Conservation (phyloP, 2,329 filamentous ascomycete genomes). For the Incumbomyces delicatus region DNA sequence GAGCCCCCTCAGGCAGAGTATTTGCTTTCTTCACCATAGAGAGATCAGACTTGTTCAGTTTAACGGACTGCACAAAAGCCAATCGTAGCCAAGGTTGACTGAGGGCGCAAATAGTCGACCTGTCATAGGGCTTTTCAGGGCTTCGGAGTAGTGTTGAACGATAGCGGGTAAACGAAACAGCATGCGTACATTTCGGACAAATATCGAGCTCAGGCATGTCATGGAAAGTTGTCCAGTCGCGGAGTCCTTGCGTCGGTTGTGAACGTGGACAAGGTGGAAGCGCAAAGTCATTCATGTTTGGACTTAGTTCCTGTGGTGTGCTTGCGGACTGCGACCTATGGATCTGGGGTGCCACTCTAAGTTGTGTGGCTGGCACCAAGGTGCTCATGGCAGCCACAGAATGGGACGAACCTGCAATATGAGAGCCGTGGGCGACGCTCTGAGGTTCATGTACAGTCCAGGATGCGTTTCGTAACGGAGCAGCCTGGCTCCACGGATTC, state of each 20-base stretch:
- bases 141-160: slow-evolving; percentile 56
- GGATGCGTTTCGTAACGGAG: background rate
- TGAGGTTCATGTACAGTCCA: slow-evolving; percentile 2
- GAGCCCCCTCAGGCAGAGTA: slow-evolving; percentile 46
- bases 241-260: slow-evolving; percentile 50
- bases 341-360: background rate
- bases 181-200: slow-evolving; percentile 68
- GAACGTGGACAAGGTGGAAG: slow-evolving; percentile 63
- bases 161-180: slow-evolving; percentile 62
- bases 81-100: slow-evolving; percentile 74
- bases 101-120: slow-evolving; percentile 64
- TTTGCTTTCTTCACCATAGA: slow-evolving; percentile 57
- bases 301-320: background rate
- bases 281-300: slow-evolving; percentile 6
- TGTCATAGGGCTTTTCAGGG: slow-evolving; percentile 46
- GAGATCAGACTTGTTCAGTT: slow-evolving; percentile 57
- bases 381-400: slow-evolving; percentile 1
- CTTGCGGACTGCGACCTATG: slow-evolving; percentile 7
- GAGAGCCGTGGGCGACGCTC: background rate
- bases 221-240: slow-evolving; percentile 74
- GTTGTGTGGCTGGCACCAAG: background rate
- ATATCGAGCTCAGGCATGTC: slow-evolving; percentile 64
- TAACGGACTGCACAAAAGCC: slow-evolving; percentile 70
- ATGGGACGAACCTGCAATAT: background rate
- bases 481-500: background rate